Base-by-base conservation (phyloP, 805 yeast species). In the Wickerhamiella slavikovae region DNA sequence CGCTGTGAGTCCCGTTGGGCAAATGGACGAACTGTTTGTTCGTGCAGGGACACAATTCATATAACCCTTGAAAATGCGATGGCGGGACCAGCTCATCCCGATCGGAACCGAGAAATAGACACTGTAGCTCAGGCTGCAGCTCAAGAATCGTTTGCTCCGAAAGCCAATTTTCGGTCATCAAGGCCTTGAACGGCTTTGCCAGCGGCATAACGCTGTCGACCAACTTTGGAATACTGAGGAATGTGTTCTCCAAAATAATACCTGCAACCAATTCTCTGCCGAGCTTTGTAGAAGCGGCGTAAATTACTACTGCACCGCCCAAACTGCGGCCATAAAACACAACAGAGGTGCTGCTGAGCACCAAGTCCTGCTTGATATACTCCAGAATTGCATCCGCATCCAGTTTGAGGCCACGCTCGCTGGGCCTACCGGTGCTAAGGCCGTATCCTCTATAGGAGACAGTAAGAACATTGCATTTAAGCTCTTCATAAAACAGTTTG, bases 391-490 rank as follows among this genome's bases (percentile, higher is more conserved):
- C 58, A 37, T 71, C 73, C 1, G 92, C 89, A 45, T 85, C 98
- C 1, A 60, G 44, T 46, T 83, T 83, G 39, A 85, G 54, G 0
- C 96, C 96, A 2, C 30, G 33, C 50, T 85, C 98, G 25, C 64
- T 58, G 0, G 96, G 74, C 1, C 38, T 40, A 1, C 96, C 96
- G 1, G 75, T 64, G 2, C 85, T 71, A 28, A 60, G 53, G 0
- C 95, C 95, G 49, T 83, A 83, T 0, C 98, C 96, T 41, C 98
- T 58, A 51, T 85, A 85, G 1, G 92, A 78, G 40, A 79, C 75
- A 4, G 78, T 68, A 28, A 85, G 64, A 2, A 82, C 93, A 48
- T 83, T 80, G 51, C 71, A 68, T 10, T 68, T 66, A 49, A 73
- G 62, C 22, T 58, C 52, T 28, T 58, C 52, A 50, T 67, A 77